Base-by-base conservation (phyloP, 441 rosid species). In the Erysimum cheiri region DNA sequence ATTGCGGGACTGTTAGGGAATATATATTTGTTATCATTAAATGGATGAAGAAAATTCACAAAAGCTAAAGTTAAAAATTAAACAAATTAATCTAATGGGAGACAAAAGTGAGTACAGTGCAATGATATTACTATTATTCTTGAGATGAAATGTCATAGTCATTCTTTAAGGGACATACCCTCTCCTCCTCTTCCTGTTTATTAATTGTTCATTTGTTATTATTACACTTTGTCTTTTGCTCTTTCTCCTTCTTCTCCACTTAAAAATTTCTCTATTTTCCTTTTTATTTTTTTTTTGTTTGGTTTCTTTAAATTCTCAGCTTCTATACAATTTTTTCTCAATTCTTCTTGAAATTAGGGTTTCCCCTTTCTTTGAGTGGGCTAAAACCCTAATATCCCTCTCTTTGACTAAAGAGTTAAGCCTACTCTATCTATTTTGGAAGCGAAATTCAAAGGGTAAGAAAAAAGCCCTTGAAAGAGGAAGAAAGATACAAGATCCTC, bases 111-210 rank as follows among this genome's bases (percentile, higher is more conserved):
- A 64, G 62, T 43, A 76, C 76, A 54, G 71, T 71, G 73, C 66
- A 17, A 26, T 75, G 82, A 80, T 74, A 80, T 85, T 90, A 88
- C 86, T 85, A 90, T 81, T 74, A 62, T 69, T 74, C 78, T 80
- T 71, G 72, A 85, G 92, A 88, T 78, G 91, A 76, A 84, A 79
- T 70, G 90, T 83, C 89, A 82, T 79, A 76, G 82, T 87, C 96
- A 80, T 84, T 85, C 87, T 83, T 83, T 80, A 81, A 84, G 82
- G 86, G 87, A 78, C 87, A 80, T 78, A 62, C 81, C 80, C 75
- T 80, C 82, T 81, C 85, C 78, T 85, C 70, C 26, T 64, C 62
- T 63, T 70, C 75, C 71, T 75, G 75, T 64, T 75, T 58, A 70
- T 70, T 75, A 70, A 68, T 74, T 69, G 70, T 69, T 74, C 75